Evolutionary conservation across 495 filamentous ascomycete species (phyloP).

Genomic region (Filosporella fistucella): DNA sequence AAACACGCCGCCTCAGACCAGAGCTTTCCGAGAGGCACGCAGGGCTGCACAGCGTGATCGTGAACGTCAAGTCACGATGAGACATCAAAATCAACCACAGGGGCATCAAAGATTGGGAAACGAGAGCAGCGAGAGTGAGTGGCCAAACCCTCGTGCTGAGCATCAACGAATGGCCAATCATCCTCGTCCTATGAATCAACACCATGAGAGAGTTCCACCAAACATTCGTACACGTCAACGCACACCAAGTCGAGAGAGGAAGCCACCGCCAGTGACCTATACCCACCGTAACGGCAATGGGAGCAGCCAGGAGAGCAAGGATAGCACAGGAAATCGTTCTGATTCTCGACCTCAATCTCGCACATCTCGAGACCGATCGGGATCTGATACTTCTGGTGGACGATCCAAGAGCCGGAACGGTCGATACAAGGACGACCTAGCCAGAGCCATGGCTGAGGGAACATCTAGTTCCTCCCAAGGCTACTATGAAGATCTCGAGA

Average conservation of each 20-base stretch:
- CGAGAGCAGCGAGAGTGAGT: slow-evolving; percentile 16
- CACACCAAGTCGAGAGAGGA: slow-evolving; percentile 40
- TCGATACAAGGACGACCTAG: slow-evolving; percentile 26
- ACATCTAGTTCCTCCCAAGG: slow-evolving; percentile 16
- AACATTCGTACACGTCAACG: slow-evolving; percentile 23
- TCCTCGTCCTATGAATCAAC: slow-evolving; percentile 1
- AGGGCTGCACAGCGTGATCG: slow-evolving; percentile 47
- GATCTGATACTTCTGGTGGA: slow-evolving; percentile 51
- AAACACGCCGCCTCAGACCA: slow-evolving; percentile 16
- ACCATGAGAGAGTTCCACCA: slow-evolving; percentile 25
- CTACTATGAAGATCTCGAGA: slow-evolving; percentile 22
- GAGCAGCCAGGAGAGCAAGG: slow-evolving; percentile 26
- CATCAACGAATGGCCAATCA: slow-evolving; percentile 6
- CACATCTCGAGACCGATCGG: slow-evolving; percentile 53
- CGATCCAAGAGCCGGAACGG: slow-evolving; percentile 52
- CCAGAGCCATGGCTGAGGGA: slow-evolving; percentile 17
- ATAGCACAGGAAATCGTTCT: slow-evolving; percentile 17
- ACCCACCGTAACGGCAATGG: slow-evolving; percentile 35
- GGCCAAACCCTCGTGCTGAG: slow-evolving; percentile 18
- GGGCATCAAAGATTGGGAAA: slow-evolving; percentile 8
- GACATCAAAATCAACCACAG: no score
- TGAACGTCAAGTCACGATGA: slow-evolving; percentile 28
- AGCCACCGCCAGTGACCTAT: slow-evolving; percentile 37
- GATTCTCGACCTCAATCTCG: slow-evolving; percentile 35
- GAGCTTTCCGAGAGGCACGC: slow-evolving; percentile 45